A percentile compares a stretch with the other conserved stretches of the same genome.
These are phyloP conservation scores for Leucoagaricus sp. DNA, from an alignment of 1,284 basidiomycete genomes.

Conservation along the genomic window DNA sequence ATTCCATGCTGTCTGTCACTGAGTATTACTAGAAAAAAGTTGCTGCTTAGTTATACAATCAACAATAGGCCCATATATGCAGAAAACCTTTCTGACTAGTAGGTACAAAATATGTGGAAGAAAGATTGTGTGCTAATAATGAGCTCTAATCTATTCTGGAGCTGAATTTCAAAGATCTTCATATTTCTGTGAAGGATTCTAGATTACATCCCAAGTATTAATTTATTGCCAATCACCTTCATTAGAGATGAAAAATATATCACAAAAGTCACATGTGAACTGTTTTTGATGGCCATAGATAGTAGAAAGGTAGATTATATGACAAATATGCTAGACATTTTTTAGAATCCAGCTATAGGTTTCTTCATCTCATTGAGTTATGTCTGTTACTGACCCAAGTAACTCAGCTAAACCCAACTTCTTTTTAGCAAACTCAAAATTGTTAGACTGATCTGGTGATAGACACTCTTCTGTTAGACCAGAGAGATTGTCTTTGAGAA, in stretches of 20 bases:
- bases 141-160: slow-evolving; percentile 17
- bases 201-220: slow-evolving; percentile 15
- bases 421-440: neutral
- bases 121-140: slow-evolving; percentile 24
- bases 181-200: slow-evolving; percentile 18
- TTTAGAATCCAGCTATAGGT: no score
- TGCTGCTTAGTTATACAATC: no score
- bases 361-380: neutral
- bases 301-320: slow-evolving; percentile 26
- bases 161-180: slow-evolving; percentile 18
- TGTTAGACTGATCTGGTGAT: no score
- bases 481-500: neutral
- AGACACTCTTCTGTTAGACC: no score
- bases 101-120: slow-evolving; percentile 25
- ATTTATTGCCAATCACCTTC: slow-evolving; percentile 21
- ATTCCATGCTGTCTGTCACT: slow-evolving; percentile 24
- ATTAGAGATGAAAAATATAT: slow-evolving; percentile 29
- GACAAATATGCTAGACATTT: slow-evolving; percentile 27
- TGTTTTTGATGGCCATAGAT: slow-evolving; percentile 22
- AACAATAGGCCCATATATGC: no score
- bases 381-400: neutral
- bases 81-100: slow-evolving; percentile 22
- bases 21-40: no score
- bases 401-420: neutral
- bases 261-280: slow-evolving; percentile 24